Base-by-base conservation (phyloP, 257 asterid genomes). In the Nicotiana otophora region DNA sequence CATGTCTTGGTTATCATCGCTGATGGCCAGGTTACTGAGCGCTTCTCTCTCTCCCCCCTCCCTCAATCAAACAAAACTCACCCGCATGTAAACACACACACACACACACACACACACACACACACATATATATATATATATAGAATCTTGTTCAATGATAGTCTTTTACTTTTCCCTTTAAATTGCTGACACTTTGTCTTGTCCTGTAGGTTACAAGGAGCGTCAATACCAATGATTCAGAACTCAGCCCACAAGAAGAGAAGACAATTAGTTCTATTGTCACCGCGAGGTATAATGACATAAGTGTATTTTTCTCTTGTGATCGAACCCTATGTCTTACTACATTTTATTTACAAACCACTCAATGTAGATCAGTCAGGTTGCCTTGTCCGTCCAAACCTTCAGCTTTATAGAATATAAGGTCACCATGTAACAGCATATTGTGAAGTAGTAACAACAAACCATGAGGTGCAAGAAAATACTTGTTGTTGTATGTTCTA, bases 1-100 rank as follows among this genome's bases (percentile, higher is more conserved):
- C 97, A 92, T 87, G 96, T 94, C 42, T 87, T 94, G 88, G 96
- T 94, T 81, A 92, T 94, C 85, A 89, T 94, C 34, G 98, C 98
- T 76, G 98, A 94, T 82, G 98, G 98, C 85, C 98, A 92, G 96
- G 97, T 94, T 74, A 33, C 26, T 72, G 48, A 42, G 12, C 66
- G 7, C 82, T 77, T 65, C 86, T 33, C 23, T 14, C 78, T 12
- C 46, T 10, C 46, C 8, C 65, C 48, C 60, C 36, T n/a, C 34
- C n/a, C 0, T 20, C 46, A 39, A n/a, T 39, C 33, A n/a, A 36
- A 69, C 31, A 69, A 39, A 19, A 69, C 65, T 3, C 68, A n/a
- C 42, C 8, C 26, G 10, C 51, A n/a, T 53, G 16, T 39, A 7
- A 7, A 39, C 7, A 62, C 34, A 15, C n/a, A 42, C 9, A 61